Conservation (phyloP, 352 stramenopile species). For the Nothophytophthora sp. region DNA sequence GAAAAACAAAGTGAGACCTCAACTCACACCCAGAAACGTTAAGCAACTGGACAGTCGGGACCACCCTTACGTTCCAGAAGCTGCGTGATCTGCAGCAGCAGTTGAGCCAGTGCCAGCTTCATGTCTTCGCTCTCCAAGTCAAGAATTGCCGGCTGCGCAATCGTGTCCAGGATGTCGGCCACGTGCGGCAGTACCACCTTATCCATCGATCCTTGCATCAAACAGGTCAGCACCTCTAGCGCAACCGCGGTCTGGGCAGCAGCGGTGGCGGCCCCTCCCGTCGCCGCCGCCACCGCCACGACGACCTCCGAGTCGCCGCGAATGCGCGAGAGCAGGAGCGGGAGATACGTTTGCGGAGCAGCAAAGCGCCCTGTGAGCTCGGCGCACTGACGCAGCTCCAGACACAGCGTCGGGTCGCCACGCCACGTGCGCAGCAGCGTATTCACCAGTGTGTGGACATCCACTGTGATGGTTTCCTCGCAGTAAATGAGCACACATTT, state of each 20-base stretch:
- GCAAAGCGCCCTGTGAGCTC: conserved; percentile 67
- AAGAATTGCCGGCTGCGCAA: conserved; percentile 38
- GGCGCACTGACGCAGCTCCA: conserved; percentile 34
- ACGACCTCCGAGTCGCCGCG: conserved; percentile 52
- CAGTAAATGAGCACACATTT: conserved; percentile 91
- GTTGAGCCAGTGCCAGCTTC: conserved; percentile 29
- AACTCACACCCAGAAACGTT: background rate
- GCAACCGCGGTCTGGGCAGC: conserved; percentile 21
- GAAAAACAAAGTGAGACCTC: background rate
- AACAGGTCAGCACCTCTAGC: conserved; percentile 50
- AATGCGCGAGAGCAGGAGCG: conserved; percentile 60
- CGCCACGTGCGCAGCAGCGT: conserved; percentile 63
- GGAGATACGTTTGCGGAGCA: conserved; percentile 64
- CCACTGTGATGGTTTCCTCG: conserved; percentile 94
- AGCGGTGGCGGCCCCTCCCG: conserved; percentile 16
- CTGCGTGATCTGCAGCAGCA: conserved; percentile 35
- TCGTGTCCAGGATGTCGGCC: conserved; percentile 47
- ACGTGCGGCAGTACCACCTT: conserved; percentile 60
- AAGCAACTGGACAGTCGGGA: too few relatives aligned
- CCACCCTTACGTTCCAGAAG: conserved; percentile 60
- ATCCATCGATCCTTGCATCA: conserved; percentile 64
- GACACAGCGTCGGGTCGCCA: conserved; percentile 26
- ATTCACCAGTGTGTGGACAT: conserved; percentile 76
- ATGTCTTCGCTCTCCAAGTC: conserved; percentile 43
- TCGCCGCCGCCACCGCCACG: conserved; percentile 9